Percentiles rank a stretch among this genome's conserved stretches.
Conservation (phyloP, 73 alveolate genomes). For the Tetrahymena elliotti region DNA sequence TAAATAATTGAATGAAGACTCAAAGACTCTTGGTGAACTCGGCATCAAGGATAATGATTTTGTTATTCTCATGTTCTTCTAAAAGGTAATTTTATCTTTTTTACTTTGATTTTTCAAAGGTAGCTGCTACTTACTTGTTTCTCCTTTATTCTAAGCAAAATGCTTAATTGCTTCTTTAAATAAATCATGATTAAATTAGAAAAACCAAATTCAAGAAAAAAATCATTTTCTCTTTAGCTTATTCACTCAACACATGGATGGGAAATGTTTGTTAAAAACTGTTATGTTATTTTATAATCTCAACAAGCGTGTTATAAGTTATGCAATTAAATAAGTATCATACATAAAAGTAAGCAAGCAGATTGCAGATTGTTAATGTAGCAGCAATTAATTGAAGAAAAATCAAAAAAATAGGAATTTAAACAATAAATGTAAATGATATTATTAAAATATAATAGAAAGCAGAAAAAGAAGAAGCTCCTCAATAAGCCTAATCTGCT, state of each 20-base stretch:
- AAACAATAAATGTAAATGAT: neutral
- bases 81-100: neutral
- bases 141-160: neutral
- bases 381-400: neutral
- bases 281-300: too few relatives aligned
- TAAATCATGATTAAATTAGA: neutral
- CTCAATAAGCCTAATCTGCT: slow-evolving; percentile 6
- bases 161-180: too few relatives aligned
- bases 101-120: neutral
- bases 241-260: too few relatives aligned
- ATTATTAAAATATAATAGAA: neutral
- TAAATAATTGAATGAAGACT: neutral
- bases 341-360: too few relatives aligned
- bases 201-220: too few relatives aligned
- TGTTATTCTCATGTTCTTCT: neutral
- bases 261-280: too few relatives aligned
- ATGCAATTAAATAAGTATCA: too few relatives aligned
- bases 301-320: too few relatives aligned
- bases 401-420: neutral
- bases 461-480: slow-evolving; percentile 25
- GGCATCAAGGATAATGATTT: neutral
- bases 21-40: neutral
- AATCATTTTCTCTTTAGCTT: too few relatives aligned
- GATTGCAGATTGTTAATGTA: too few relatives aligned
- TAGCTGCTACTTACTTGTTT: neutral